Evolutionary conservation across 441 rosid species (phyloP), one percentile per base, ranked within the genome.

Genomic region (Daphne laureola): DNA sequence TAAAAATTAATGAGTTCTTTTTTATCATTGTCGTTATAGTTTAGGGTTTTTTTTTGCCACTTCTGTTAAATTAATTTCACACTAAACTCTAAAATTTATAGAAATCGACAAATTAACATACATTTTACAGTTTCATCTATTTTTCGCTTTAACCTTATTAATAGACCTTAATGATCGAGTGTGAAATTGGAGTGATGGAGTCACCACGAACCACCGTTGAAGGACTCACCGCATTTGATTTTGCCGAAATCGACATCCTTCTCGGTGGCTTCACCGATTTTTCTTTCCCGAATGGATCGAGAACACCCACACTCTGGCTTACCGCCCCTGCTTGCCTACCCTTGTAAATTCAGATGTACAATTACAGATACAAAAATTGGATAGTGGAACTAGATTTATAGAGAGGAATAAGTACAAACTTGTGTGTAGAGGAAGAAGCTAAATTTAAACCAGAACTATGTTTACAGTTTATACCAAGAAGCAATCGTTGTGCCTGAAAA

Each of bases 271-370:
- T 88, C 4, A 73, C 74, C 6, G 89, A 68, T 27, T 7, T 27
- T 17, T 79, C 94, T 67, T 81, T 81, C 41, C 67, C 78, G 26
- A 95, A 77, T 0, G 81, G 68, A 54, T 88, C 82, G 36, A 92
- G 91, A 56, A 69, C 80, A n/a, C 84, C 73, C 59, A 81, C 71
- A 57, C 96, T 86, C 69, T 84, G 84, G 61, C 98, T 86, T 5
- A 86, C 74, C 71, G 67, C 71, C 8, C 93, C 70, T 0, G 70
- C 63, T 52, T 69, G 58, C 57, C 78, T 71, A 43, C 62, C 77
- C 80, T 93, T 85, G 50, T 7, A 27, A 27, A 7, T 27, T 3
- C 35, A 4, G 35, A 27, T 4, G 7, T 27, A 27, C 35, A 27
- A 36, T 21, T 51, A 44, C 21, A 8, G 18, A 47, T 26, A 43